Percentiles rank a stretch among this genome's conserved stretches.
Evolutionary conservation across 106 monocot genomes (phyloP).

Genomic region (Dendrobium chrysotoxum): DNA sequence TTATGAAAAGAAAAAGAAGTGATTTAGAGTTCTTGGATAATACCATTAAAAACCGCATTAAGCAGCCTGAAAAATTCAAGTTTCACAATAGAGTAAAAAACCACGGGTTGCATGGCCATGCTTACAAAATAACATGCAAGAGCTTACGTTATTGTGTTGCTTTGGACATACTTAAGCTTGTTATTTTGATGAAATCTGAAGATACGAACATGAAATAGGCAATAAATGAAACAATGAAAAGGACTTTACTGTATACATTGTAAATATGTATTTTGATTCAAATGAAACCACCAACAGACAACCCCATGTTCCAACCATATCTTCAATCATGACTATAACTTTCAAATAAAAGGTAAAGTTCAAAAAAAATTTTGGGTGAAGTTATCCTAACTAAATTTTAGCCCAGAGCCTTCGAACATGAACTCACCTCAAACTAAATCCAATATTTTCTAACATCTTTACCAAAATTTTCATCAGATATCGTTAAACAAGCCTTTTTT

Average conservation of each 20-base stretch:
- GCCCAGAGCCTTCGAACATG: no score
- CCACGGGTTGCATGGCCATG: background rate
- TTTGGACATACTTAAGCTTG: background rate
- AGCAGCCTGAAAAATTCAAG: background rate
- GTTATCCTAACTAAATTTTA: no score
- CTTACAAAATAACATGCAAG: background rate
- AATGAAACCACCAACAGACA: background rate
- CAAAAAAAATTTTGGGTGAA: no score
- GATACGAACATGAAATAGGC: background rate
- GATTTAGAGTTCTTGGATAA: constrained; percentile 3
- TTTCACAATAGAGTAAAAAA: constrained; percentile 1
- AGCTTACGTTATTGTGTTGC: background rate
- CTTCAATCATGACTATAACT: background rate
- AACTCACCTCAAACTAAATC: no score
- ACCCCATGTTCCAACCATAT: background rate
- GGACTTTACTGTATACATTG: background rate
- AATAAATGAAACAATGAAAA: background rate
- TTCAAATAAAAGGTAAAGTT: background rate
- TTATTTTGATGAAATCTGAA: constrained; percentile 1
- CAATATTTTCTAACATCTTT: no score
- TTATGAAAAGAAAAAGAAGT: constrained; percentile 18
- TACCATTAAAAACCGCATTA: background rate
- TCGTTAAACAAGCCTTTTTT: no score
- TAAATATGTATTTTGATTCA: background rate
- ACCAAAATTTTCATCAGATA: no score